These are phyloP conservation scores for Plenodomus biglobosus DNA, from an alignment of 2,329 filamentous ascomycete species.

Conservation along the genomic window DNA sequence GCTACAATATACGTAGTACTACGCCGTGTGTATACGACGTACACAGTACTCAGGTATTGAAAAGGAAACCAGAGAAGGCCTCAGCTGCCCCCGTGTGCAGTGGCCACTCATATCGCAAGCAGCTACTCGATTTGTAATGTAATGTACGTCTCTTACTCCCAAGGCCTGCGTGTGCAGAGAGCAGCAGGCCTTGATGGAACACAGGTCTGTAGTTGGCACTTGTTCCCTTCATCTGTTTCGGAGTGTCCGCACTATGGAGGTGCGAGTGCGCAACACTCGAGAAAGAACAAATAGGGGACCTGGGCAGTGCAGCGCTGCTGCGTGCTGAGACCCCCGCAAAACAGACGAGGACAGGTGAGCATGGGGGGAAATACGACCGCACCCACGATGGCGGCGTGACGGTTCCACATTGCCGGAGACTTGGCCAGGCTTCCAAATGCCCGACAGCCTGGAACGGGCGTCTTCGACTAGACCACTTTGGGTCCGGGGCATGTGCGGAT, in stretches of 20 bases:
- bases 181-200: slow-evolving; percentile 5
- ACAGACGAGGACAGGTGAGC: slow-evolving; percentile 23
- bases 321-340: slow-evolving; percentile 22
- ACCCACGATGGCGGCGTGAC: slow-evolving; percentile 38
- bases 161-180: slow-evolving; percentile 5
- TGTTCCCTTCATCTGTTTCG: too few species aligned
- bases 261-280: neutral
- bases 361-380: slow-evolving; percentile 31
- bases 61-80: too few species aligned
- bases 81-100: too few species aligned
- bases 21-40: too few species aligned
- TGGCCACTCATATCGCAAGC: slow-evolving; percentile 18
- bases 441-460: slow-evolving; percentile 39
- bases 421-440: slow-evolving; percentile 26
- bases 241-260: neutral
- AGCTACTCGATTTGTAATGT: slow-evolving; percentile 10
- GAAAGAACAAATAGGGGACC: neutral
- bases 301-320: slow-evolving; percentile 2
- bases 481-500: slow-evolving; percentile 28
- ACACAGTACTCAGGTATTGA: too few species aligned
- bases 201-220: too few species aligned
- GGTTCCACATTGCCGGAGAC: slow-evolving; percentile 41
- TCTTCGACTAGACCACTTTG: slow-evolving; percentile 19
- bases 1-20: too few species aligned
- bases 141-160: slow-evolving; percentile 6